A percentile compares a stretch with the other conserved stretches of the same genome.
phyloP scores from a whole-genome alignment of 805 yeast species.

The Helenozyma rhizophorensis region DNA sequence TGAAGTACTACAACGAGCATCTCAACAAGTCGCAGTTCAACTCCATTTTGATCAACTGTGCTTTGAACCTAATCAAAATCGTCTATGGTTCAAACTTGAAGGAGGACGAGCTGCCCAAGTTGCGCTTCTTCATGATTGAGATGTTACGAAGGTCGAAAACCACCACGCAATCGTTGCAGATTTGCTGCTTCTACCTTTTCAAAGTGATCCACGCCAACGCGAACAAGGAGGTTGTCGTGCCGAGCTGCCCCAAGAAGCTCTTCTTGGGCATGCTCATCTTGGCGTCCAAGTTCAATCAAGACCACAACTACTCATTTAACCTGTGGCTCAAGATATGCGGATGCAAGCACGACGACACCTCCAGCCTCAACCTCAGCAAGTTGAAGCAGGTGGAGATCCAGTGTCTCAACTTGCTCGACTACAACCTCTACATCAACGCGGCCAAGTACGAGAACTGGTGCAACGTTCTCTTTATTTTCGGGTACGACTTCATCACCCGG shows the following conservation, averaged over 20 bases:
- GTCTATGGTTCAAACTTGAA: slow-evolving; percentile 18
- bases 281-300: slow-evolving; percentile 71
- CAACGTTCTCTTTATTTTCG: slow-evolving; percentile 37
- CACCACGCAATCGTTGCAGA: slow-evolving; percentile 58
- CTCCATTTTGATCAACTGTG: slow-evolving; percentile 32
- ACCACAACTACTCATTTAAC: slow-evolving; percentile 60
- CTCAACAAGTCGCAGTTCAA: slow-evolving; percentile 39
- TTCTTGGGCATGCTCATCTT: slow-evolving; percentile 66
- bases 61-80: slow-evolving; percentile 32
- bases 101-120: slow-evolving; percentile 13
- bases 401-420: slow-evolving; percentile 51
- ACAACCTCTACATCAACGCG: slow-evolving; percentile 51
- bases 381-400: slow-evolving; percentile 50
- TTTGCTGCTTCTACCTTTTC: slow-evolving; percentile 62
- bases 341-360: slow-evolving; percentile 20
- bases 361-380: slow-evolving; percentile 40
- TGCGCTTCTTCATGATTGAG: slow-evolving; percentile 34
- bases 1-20: slow-evolving; percentile 35
- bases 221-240: slow-evolving; percentile 7
- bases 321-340: slow-evolving; percentile 79
- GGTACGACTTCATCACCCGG: slow-evolving; percentile 37
- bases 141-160: slow-evolving; percentile 51
- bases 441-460: slow-evolving; percentile 46
- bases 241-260: slow-evolving; percentile 57
- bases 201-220: slow-evolving; percentile 30